phyloP scores from a whole-genome alignment of 345 rosid species.

The Lepidium aucheri region DNA sequence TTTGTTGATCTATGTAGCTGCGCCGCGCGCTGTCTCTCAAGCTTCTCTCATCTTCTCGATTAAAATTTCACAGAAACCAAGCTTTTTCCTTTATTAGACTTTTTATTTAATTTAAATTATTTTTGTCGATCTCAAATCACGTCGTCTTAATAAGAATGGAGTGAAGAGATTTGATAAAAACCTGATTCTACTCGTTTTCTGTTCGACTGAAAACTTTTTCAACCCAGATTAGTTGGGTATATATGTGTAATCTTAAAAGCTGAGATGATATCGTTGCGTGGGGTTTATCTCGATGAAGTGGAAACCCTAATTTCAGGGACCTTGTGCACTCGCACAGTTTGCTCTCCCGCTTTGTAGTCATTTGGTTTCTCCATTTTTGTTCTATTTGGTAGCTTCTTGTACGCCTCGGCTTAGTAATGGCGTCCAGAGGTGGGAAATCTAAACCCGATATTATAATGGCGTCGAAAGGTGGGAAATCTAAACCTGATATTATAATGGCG shows the following conservation, averaged over 20 bases:
- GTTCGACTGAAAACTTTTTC: background rate
- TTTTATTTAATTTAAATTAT: background rate
- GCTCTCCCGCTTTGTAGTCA: background rate
- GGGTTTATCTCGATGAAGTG: conserved; percentile 3
- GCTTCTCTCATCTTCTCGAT: background rate
- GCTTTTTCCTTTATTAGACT: conserved; percentile 4
- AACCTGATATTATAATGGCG: conserved; percentile 43
- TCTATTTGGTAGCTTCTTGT: background rate
- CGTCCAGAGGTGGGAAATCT: conserved; percentile 24
- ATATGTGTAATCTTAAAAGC: background rate
- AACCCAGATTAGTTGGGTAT: conserved; percentile 1
- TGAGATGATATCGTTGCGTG: conserved; percentile 7
- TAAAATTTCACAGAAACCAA: background rate
- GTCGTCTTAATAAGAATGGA: background rate
- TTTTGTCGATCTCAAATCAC: conserved; percentile 9
- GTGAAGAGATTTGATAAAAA: conserved; percentile 1
- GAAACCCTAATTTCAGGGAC: conserved; percentile 25
- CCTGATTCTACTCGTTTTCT: background rate
- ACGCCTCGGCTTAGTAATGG: background rate
- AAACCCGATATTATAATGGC: conserved; percentile 48
- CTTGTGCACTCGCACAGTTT: background rate
- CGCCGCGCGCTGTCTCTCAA: conserved; percentile 22
- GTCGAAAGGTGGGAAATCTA: conserved; percentile 25
- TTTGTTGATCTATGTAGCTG: background rate
- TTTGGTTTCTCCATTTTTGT: background rate